These are phyloP conservation scores for Vanrija pseudolonga DNA, from an alignment of 1,284 basidiomycete species.

Conservation along the genomic window DNA sequence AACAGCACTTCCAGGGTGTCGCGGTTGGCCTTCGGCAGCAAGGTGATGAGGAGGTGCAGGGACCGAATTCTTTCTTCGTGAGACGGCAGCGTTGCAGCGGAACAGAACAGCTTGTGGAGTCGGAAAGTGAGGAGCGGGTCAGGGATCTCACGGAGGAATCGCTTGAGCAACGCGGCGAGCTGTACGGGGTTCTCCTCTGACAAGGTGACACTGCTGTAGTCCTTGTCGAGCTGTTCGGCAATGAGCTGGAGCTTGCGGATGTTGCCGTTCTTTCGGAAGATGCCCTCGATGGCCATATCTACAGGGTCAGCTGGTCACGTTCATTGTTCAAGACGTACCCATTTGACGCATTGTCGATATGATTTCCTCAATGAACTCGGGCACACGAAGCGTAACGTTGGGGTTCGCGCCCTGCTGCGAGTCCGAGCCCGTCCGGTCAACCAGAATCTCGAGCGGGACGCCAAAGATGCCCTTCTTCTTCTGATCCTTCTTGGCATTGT, in stretches of 20 bases:
- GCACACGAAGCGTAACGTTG: constrained; percentile 78
- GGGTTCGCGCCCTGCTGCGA: constrained; percentile 79
- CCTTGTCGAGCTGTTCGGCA: constrained; percentile 88
- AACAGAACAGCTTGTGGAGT: constrained; percentile 82
- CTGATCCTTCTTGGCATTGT: constrained; percentile 73
- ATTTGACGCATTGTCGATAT: constrained; percentile 98
- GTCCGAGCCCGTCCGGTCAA: constrained; percentile 93
- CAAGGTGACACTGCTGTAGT: constrained; percentile 82
- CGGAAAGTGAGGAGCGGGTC: constrained; percentile 95
- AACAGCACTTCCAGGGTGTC: constrained; percentile 98
- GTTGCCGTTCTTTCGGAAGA: constrained; percentile 98
- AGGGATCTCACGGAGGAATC: constrained; percentile 92
- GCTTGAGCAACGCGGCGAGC: constrained; percentile 92
- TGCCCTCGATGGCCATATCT: constrained; percentile 99
- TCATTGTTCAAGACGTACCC: constrained; percentile 60
- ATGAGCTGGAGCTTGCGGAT: constrained; percentile 88
- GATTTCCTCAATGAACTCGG: constrained; percentile 96
- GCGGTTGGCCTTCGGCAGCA: constrained; percentile 88
- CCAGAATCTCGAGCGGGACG: constrained; percentile 85
- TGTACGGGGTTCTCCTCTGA: constrained; percentile 96
- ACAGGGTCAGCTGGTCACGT: constrained; percentile 1
- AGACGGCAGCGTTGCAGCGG: constrained; percentile 77
- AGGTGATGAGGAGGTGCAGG: constrained; percentile 78
- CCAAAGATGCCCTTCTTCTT: constrained; percentile 94
- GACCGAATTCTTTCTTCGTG: constrained; percentile 76